Percentiles rank a stretch among this genome's conserved stretches.
Evolutionary conservation across 2,329 filamentous ascomycete species (phyloP).

Genomic region (Pezicula radicicola): DNA sequence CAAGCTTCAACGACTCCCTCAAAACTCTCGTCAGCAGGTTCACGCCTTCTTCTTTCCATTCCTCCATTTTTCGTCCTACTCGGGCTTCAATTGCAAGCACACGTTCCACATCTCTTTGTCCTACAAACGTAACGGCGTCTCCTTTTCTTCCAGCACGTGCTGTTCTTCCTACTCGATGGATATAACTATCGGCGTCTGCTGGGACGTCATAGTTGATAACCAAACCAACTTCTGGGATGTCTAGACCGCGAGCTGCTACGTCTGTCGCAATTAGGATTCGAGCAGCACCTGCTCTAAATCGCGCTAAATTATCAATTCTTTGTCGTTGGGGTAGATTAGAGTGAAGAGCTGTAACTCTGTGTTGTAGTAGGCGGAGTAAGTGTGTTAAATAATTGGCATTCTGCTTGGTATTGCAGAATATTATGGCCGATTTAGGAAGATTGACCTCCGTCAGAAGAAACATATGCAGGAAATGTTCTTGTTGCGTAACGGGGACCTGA

Average conservation of each 20-base stretch:
- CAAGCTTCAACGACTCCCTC: slow-evolving; percentile 79
- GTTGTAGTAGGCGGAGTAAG: slow-evolving; percentile 77
- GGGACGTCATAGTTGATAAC: slow-evolving; percentile 97
- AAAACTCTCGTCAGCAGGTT: slow-evolving; percentile 90
- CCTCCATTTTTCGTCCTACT: slow-evolving; percentile 75
- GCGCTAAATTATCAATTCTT: slow-evolving; percentile 80
- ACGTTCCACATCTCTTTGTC: slow-evolving; percentile 87
- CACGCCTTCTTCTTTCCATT: slow-evolving; percentile 86
- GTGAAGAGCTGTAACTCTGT: slow-evolving; percentile 89
- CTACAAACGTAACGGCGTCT: slow-evolving; percentile 82
- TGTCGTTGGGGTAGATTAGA: slow-evolving; percentile 82
- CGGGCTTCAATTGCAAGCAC: slow-evolving; percentile 86
- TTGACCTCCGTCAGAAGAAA: slow-evolving; percentile 80
- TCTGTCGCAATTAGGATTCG: slow-evolving; percentile 92
- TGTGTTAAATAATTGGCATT: slow-evolving; percentile 90
- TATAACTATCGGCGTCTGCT: slow-evolving; percentile 95
- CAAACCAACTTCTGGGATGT: slow-evolving; percentile 87
- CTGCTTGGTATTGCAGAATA: slow-evolving; percentile 90
- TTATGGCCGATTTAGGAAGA: slow-evolving; percentile 72
- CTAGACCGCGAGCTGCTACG: slow-evolving; percentile 88
- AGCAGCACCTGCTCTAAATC: slow-evolving; percentile 87
- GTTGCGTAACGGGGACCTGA: slow-evolving; percentile 85
- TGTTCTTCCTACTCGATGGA: slow-evolving; percentile 93
- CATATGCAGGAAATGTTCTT: slow-evolving; percentile 91
- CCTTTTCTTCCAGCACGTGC: slow-evolving; percentile 85